Conservation (phyloP, 2,329 filamentous ascomycete genomes). For the Myotisia sp. region DNA sequence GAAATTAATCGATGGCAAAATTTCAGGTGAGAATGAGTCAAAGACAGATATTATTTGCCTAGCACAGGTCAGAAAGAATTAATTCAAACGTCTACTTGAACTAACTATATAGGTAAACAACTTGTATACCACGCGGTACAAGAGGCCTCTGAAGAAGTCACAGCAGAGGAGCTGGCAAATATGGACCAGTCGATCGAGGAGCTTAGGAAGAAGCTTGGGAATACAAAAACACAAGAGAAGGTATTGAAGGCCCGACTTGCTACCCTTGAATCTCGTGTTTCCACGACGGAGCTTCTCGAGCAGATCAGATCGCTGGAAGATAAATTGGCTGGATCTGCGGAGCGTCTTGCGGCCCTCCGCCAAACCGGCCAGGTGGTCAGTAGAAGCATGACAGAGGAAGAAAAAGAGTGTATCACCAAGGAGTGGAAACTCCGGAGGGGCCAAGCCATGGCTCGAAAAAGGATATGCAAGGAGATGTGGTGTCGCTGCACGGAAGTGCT, state of each 20-base stretch:
- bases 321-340: slow-evolving; percentile 30
- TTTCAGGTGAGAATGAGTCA: slow-evolving; percentile 34
- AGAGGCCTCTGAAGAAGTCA: slow-evolving; percentile 36
- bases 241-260: slow-evolving; percentile 35
- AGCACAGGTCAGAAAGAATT: background rate
- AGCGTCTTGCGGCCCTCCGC: slow-evolving; percentile 29
- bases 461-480: slow-evolving; percentile 40
- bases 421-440: slow-evolving; percentile 35
- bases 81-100: background rate
- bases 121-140: slow-evolving; percentile 45
- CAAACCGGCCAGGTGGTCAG: slow-evolving; percentile 22
- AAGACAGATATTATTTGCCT: no score
- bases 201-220: slow-evolving; percentile 33
- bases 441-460: slow-evolving; percentile 29
- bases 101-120: slow-evolving; percentile 40
- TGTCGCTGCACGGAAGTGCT: slow-evolving; percentile 33
- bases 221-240: slow-evolving; percentile 35
- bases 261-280: slow-evolving; percentile 35
- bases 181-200: slow-evolving; percentile 37
- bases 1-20: slow-evolving; percentile 43
- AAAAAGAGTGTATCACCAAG: slow-evolving; percentile 33
- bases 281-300: slow-evolving; percentile 36
- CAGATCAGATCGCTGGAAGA: slow-evolving; percentile 31
- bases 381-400: slow-evolving; percentile 33
- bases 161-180: slow-evolving; percentile 35